These are phyloP conservation scores for Cyberlindnera xishuangbannaensis DNA, from an alignment of 805 yeast genomes.

Conservation along the genomic window DNA sequence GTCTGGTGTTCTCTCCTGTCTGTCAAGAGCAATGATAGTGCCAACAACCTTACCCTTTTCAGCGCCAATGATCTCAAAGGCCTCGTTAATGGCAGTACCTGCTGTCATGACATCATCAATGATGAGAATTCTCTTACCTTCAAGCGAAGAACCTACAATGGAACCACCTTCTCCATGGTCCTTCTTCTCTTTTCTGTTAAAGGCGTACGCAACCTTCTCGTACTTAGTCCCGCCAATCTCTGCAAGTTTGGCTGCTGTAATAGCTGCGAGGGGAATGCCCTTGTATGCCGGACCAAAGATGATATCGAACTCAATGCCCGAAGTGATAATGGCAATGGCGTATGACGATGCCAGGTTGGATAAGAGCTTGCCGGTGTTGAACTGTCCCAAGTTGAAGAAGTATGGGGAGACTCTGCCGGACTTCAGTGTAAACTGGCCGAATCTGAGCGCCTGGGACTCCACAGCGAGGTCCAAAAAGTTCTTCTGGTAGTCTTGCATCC, in stretches of 20 bases:
- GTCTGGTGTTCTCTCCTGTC: slow-evolving; percentile 82
- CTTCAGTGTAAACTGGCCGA: slow-evolving; percentile 85
- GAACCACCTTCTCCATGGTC: slow-evolving; percentile 98
- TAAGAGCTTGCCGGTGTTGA: slow-evolving; percentile 73
- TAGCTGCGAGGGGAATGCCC: slow-evolving; percentile 93
- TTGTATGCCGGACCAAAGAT: slow-evolving; percentile 97
- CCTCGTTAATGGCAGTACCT: slow-evolving; percentile 96
- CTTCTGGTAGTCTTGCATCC: slow-evolving; percentile 44
- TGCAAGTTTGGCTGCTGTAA: slow-evolving; percentile 86
- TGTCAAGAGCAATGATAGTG: slow-evolving; percentile 84
- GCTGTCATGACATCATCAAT: slow-evolving; percentile 98
- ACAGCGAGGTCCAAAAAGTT: slow-evolving; percentile 78
- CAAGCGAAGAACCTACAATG: slow-evolving; percentile 78
- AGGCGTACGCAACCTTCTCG: slow-evolving; percentile 75
- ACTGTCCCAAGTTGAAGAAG: slow-evolving; percentile 90
- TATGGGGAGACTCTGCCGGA: slow-evolving; percentile 95
- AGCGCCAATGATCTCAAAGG: slow-evolving; percentile 65
- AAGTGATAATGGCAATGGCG: slow-evolving; percentile 78
- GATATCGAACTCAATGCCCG: slow-evolving; percentile 82
- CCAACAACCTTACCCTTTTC: slow-evolving; percentile 78
- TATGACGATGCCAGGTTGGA: slow-evolving; percentile 83
- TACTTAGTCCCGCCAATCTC: slow-evolving; percentile 83
- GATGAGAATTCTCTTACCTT: slow-evolving; percentile 69
- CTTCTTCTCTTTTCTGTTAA: slow-evolving; percentile 93
- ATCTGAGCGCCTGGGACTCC: slow-evolving; percentile 74